Evolutionary conservation across 2,329 filamentous ascomycete species (phyloP), one percentile per base, ranked within the genome.

Genomic region (Sporothrix brunneoviolacea): DNA sequence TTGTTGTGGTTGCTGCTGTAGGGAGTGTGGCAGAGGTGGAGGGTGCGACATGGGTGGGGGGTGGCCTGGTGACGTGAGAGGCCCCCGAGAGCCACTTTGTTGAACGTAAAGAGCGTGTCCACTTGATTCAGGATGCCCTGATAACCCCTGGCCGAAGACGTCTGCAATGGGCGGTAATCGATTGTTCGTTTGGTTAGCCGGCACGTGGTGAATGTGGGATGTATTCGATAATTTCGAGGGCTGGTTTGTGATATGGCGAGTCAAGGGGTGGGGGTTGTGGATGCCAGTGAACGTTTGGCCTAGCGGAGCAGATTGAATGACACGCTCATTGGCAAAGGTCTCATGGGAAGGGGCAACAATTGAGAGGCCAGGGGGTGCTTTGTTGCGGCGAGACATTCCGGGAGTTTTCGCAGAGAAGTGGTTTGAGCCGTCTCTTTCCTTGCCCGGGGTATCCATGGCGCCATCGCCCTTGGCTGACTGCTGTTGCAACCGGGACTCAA

Each of bases 241-340:
- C 55, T 91, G 88, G 63, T 91, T 91, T 60, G 82, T 77, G 49
- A 90, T 74, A 65, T 93, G 88, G 46, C 88, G 80, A 39, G 86
- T 88, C 52, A 88, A 70, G 0, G 87, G 86, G 58, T 85, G 84
- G 5, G 84, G 80, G 60, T 90, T 82, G 64, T 94, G 83, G 54
- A 93, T 83, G 54, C 91, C 91, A 8, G 93, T 96, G 65, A 98
- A 98, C 33, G 89, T 94, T 65, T 96, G 91, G 60, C 94, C 84
- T 21, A 98, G 78, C 15, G 93, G 93, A 8, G 93, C 93, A 4
- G 93, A 98, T 69, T 98, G 93, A 54, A 98, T 94, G 32, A 97
- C 90, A 59, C 93, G 80, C 74, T 98, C 93, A 62, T 90, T 83
- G 60, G 91, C 88, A 63, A 97, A 97, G 55, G 91, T 86, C 59